Conservation (phyloP, 2,329 filamentous ascomycete species). For the Rosellinia necatrix region DNA sequence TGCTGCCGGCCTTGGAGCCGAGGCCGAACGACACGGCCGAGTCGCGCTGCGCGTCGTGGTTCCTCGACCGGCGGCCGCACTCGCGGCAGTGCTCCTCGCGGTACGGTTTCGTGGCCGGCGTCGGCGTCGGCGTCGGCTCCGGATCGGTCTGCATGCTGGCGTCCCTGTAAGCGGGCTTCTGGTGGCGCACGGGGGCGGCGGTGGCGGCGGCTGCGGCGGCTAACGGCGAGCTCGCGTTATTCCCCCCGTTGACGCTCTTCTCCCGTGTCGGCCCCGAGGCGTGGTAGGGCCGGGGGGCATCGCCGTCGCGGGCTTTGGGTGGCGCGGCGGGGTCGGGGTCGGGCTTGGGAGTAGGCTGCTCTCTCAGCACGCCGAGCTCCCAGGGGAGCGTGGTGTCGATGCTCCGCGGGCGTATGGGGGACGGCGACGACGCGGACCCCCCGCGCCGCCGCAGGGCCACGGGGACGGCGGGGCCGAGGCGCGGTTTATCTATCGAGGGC, state of each 20-base stretch:
- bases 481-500: conserved; percentile 11
- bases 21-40: conserved; percentile 28
- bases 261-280: too few relatives aligned
- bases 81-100: too few relatives aligned
- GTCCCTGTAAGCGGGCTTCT: conserved; percentile 32
- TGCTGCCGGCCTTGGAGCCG: conserved; percentile 16
- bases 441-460: conserved; percentile 23
- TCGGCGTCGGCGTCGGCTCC: conserved; percentile 14
- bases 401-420: conserved; percentile 32
- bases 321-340: too few relatives aligned
- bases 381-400: conserved; percentile 21
- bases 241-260: neutral
- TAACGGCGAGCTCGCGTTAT: too few relatives aligned
- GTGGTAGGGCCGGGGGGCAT: too few relatives aligned
- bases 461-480: conserved; percentile 12
- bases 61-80: conserved; percentile 5
- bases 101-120: too few relatives aligned
- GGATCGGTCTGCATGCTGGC: conserved; percentile 38
- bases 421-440: too few relatives aligned
- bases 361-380: conserved; percentile 31
- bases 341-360: conserved; percentile 34
- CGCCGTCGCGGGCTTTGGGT: too few relatives aligned
- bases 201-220: neutral
- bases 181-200: neutral
- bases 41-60: conserved; percentile 22